Evolutionary conservation across 1,139 yeast species (phyloP), one percentile per base, ranked within the genome.

Genomic region (Lodderomyces parapsilosis): DNA sequence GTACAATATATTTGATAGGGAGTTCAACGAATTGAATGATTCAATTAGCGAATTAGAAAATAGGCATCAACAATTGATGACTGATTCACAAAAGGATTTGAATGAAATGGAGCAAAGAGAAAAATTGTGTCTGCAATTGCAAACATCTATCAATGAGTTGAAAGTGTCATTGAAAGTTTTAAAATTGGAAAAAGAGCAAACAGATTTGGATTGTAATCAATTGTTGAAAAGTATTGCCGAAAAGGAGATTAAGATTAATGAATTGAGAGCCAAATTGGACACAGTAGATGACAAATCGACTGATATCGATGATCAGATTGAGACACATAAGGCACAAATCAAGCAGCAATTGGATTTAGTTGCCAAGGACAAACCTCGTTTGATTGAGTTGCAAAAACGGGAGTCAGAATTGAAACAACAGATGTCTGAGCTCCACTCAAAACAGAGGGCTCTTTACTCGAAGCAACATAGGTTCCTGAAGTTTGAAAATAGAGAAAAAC

Each of bases 1-100:
- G 52, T 91, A 81, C 60, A 83, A 86, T 36, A 67, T 90, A 14
- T 81, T 82, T 53, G 95, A 87, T 57, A 76, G 94, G 40, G 97
- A 91, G 60, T 64, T 86, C 46, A 72, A 69, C 42, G 83, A 78
- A 36, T 66, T 88, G 32, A 78, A 78, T 32, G 71, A 70, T n/a
- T 77, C 79, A 39, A 77, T 87, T 19, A 90, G 81, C 38, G 65
- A 62, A 6, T 65, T 84, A 30, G 94, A 86, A 39, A 72, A 68
- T n/a, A 78, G 76, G 25, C 81, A 89, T 51, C 73, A 74, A 14
- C 66, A 68, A 7, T 65, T 79, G 4, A 63, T 83, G 30, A 72
- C 70, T 11, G 73, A 68, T 35, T 72, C 79, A 2, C 70, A 70
- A 34, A 57, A 59, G 9, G 74, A 76, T 38, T 63, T 77, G 25